A percentile compares a stretch with the other conserved stretches of the same genome.
These are phyloP conservation scores for Xylona heveae DNA, from an alignment of 495 filamentous ascomycete species.

Conservation along the genomic window DNA sequence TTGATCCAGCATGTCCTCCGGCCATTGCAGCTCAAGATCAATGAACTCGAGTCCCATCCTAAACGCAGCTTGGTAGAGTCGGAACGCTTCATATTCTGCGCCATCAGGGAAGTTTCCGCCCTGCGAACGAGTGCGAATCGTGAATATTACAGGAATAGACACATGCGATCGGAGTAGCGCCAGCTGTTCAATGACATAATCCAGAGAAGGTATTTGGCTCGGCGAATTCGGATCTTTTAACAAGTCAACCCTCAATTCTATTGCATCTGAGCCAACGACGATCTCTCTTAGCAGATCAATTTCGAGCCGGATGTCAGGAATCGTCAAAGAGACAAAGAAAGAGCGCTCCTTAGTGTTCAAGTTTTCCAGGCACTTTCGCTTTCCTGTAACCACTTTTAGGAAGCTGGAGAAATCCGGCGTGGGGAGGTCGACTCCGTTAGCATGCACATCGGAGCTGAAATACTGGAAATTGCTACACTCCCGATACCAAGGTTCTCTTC, in stretches of 20 bases:
- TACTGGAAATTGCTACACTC: constrained; percentile 94
- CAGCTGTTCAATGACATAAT: constrained; percentile 66
- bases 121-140: constrained; percentile 66
- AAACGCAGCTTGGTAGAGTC: constrained; percentile 58
- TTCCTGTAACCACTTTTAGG: constrained; percentile 49
- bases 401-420: constrained; percentile 67
- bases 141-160: constrained; percentile 84
- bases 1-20: constrained; percentile 43
- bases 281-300: constrained; percentile 45
- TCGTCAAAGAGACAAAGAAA: constrained; percentile 83
- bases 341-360: constrained; percentile 53
- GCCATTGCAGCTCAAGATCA: constrained; percentile 80
- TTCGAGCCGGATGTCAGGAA: constrained; percentile 45
- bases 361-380: constrained; percentile 34
- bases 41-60: constrained; percentile 77
- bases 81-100: constrained; percentile 40
- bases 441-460: constrained; percentile 48
- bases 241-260: constrained; percentile 86
- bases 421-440: constrained; percentile 31
- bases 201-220: constrained; percentile 36
- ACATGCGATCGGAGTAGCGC: constrained; percentile 53
- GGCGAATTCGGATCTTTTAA: constrained; percentile 46
- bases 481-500: constrained; percentile 77
- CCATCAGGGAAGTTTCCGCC: constrained; percentile 77
- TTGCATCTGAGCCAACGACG: constrained; percentile 73